phyloP scores from a whole-genome alignment of 805 yeast genomes.

The Tetrapisispora pingtungensis region DNA sequence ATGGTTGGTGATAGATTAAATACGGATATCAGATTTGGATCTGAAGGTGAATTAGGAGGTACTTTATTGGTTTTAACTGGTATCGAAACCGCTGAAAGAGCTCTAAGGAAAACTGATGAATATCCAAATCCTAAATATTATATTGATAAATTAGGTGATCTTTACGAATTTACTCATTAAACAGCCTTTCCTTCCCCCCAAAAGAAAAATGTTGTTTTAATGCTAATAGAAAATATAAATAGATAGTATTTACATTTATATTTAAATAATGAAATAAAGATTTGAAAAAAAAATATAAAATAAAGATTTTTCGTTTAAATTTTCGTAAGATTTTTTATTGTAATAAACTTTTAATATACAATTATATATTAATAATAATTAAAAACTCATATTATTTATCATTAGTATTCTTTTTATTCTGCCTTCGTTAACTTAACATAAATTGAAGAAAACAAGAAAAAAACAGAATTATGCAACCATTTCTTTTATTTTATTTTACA shows the following conservation, averaged over 20 bases:
- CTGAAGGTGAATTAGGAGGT: conserved; percentile 67
- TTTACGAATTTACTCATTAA: conserved; percentile 40
- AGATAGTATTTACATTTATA: no score
- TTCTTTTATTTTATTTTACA: no score
- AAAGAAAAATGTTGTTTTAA: no score
- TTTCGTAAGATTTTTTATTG: no score
- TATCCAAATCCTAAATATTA: conserved; percentile 51
- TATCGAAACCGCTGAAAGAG: conserved; percentile 66
- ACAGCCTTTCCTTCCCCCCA: no score
- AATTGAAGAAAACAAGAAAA: no score
- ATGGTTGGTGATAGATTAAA: conserved; percentile 95
- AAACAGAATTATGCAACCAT: not conserved
- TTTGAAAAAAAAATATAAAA: no score
- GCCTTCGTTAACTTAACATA: not conserved
- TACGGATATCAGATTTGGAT: conserved; percentile 90
- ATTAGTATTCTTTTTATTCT: not conserved
- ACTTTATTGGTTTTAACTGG: conserved; percentile 88
- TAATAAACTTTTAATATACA: no score
- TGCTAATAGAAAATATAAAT: no score
- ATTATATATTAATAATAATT: no score
- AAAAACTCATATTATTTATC: not conserved
- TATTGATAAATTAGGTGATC: conserved; percentile 66
- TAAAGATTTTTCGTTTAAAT: no score
- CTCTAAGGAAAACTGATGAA: conserved; percentile 30
- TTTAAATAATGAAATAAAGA: no score